Base-by-base conservation (phyloP, 176 grass and related monocot species). In the Microstegium vimineum region DNA sequence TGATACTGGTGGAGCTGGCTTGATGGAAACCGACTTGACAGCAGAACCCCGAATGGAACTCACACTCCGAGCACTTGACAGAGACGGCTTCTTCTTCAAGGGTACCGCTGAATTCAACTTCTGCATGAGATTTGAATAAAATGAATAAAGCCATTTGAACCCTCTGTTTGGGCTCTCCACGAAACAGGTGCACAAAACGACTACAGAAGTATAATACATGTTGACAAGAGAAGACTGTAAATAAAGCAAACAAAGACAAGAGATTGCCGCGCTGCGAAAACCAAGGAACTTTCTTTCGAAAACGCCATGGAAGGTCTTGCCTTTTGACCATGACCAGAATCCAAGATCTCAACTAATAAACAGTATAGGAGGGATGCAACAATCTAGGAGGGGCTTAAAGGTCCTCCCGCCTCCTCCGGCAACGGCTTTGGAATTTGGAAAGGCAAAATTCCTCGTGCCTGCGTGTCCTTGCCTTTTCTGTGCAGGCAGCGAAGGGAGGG, bases 11-110 rank as follows among this genome's bases (percentile, higher is more conserved):
- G 18, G 83, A 83, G 83, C 66, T 49, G 89, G 68, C 82, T 79
- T 91, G 52, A 73, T 36, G 54, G 70, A 47, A 87, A 85, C 73
- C 3, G 82, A 73, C 69, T 83, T 79, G 7, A 57, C 35, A 27
- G 66, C 42, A 40, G 87, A 80, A 49, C 74, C 85, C 5, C 54
- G 28, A 40, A 34, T 69, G 18, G 26, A 67, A 20, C 38, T 83
- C 57, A 5, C 72, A 88, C 66, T 69, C 27, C 45, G 87, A 62
- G 33, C 62, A 73, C 81, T 81, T 66, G 74, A 52, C 35, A 81
- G 37, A 47, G 92, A 64, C 62, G 62, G 74, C 78, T 92, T 94
- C 69, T n/a, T n/a, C n/a, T 91, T 91, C 52, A 73, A 25, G 56
- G 73, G 80, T 49, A 75, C 90, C 61, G 81, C 65, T 62, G 78